Percentiles rank a stretch among this genome's conserved stretches.
Evolutionary conservation across 164 flowering plant genomes (phyloP).

Genomic region (Vitis rupestris): DNA sequence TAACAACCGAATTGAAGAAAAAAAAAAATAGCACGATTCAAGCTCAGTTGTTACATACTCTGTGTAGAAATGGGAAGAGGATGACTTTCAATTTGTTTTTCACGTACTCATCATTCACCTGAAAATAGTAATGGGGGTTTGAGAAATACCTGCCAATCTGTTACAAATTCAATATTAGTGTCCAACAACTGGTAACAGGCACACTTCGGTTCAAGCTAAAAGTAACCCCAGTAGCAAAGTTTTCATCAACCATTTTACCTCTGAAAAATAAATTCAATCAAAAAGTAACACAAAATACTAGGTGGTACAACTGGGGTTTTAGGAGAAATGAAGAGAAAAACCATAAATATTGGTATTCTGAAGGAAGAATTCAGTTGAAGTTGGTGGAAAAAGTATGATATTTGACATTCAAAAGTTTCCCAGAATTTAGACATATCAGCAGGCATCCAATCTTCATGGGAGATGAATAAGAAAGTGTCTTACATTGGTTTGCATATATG

Average conservation of each 20-base stretch:
- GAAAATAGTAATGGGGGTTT: conserved; percentile 78
- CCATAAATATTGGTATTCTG: too few species aligned
- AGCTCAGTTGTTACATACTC: conserved; percentile 33
- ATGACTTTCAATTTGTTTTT: conserved; percentile 74
- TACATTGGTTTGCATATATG: conserved; percentile 22
- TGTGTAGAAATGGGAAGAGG: conserved; percentile 71
- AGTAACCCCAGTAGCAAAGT: too few species aligned
- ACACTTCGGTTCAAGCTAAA: too few species aligned
- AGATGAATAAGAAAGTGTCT: neutral
- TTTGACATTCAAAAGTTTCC: too few species aligned
- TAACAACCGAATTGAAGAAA: too few species aligned
- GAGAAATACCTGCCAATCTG: conserved; percentile 78
- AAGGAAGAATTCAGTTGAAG: neutral
- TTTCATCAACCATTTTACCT: too few species aligned
- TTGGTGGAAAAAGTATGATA: neutral
- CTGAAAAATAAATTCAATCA: too few species aligned
- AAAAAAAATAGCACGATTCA: too few species aligned
- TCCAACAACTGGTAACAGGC: neutral
- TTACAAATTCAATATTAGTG: neutral
- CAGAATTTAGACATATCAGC: neutral
- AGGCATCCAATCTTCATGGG: neutral
- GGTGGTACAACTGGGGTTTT: too few species aligned
- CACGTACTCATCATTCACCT: conserved; percentile 78
- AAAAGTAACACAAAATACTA: too few species aligned
- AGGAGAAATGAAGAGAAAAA: too few species aligned